Conservation (phyloP, 2,329 filamentous ascomycete genomes). For the Talaromyces atroroseus region DNA sequence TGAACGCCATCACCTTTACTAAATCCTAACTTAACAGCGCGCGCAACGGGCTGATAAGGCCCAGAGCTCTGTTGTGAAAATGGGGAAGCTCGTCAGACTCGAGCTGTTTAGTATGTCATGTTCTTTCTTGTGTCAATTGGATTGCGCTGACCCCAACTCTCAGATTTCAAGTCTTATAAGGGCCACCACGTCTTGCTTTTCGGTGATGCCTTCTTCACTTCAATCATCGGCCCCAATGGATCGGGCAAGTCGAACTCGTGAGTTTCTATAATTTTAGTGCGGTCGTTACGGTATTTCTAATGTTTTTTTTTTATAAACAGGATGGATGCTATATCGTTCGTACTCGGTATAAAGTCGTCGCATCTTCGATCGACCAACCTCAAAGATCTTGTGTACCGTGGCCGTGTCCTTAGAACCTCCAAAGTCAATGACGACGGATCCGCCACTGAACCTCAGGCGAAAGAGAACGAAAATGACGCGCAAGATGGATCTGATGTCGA, state of each 20-base stretch:
- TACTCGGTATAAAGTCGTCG: constrained; percentile 97
- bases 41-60: constrained; percentile 6
- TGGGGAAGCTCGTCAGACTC: constrained; percentile 94
- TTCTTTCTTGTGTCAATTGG: background rate
- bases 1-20: constrained; percentile 1
- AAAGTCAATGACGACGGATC: constrained; percentile 89
- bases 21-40: background rate
- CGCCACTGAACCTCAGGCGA: constrained; percentile 51
- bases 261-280: constrained; percentile 15
- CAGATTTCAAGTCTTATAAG: constrained; percentile 99
- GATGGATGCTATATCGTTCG: constrained; percentile 99
- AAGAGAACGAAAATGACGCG: constrained; percentile 58
- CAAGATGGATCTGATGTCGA: constrained; percentile 57
- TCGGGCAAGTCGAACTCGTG: constrained; percentile 99
- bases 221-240: constrained; percentile 98
- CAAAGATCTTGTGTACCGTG: constrained; percentile 92
- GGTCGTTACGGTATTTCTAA: background rate
- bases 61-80: constrained; percentile 45
- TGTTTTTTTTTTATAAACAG: constrained; percentile 41
- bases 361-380: constrained; percentile 91
- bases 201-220: constrained; percentile 97
- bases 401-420: constrained; percentile 83
- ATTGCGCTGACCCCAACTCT: constrained; percentile 1
- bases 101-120: constrained; percentile 73
- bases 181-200: constrained; percentile 92